Conservation (phyloP, 2,329 filamentous ascomycete species). For the Aaosphaeria arxii region DNA sequence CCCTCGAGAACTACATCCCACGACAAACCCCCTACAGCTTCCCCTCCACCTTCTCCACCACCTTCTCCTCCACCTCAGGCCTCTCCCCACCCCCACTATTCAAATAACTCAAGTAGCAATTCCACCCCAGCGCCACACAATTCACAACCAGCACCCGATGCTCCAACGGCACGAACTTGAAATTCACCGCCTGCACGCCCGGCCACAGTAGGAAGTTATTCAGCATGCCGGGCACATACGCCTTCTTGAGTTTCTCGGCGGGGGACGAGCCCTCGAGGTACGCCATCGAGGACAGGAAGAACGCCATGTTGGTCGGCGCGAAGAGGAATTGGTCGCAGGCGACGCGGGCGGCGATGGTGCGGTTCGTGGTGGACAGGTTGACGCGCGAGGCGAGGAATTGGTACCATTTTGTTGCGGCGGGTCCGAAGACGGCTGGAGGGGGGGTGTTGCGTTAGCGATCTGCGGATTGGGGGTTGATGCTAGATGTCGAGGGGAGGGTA, state of each 20-base stretch:
- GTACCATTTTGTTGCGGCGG: conserved; percentile 85
- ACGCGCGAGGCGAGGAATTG: conserved; percentile 71
- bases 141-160: conserved; percentile 86
- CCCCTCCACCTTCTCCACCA: neutral
- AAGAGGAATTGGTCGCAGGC: conserved; percentile 76
- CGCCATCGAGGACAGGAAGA: conserved; percentile 84
- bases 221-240: conserved; percentile 68
- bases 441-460: conserved; percentile 15
- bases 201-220: conserved; percentile 92
- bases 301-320: conserved; percentile 74
- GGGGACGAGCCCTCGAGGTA: conserved; percentile 67
- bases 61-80: neutral
- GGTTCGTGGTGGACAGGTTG: conserved; percentile 59
- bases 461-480: neutral
- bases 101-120: conserved; percentile 40
- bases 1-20: no score
- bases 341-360: conserved; percentile 75
- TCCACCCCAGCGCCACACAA: conserved; percentile 65
- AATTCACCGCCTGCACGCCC: conserved; percentile 79
- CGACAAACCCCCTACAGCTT: no score
- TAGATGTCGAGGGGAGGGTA: conserved; percentile 1
- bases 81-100: conserved; percentile 26
- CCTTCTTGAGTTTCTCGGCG: conserved; percentile 67
- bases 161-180: conserved; percentile 79
- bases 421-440: conserved; percentile 71